A percentile compares a stretch with the other conserved stretches of the same genome.
phyloP scores from a whole-genome alignment of 306 rosid species.

The Pterocarpus santalinus region DNA sequence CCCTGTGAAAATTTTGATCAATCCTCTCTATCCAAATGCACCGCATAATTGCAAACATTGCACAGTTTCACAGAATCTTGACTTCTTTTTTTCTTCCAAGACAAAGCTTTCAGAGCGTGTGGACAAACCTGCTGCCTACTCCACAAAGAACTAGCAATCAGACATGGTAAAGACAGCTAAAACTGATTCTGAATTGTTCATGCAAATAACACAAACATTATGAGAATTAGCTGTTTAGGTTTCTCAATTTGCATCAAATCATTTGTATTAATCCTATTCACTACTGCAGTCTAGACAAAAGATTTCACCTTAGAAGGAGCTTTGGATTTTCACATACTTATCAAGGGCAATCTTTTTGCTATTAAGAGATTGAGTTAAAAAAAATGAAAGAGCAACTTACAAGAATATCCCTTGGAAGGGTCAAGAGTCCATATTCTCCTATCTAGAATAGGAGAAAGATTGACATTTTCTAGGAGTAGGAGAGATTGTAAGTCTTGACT shows the following conservation, averaged over 20 bases:
- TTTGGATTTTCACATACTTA: no score
- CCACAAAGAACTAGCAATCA: neutral
- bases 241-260: neutral
- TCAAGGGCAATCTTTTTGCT: no score
- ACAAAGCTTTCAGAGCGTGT: neutral
- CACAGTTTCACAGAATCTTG: neutral
- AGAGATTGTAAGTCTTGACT: neutral
- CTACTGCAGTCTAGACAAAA: neutral
- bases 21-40: neutral
- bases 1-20: constrained; percentile 11
- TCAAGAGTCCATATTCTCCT: no score
- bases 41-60: neutral
- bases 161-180: neutral
- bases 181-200: neutral
- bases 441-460: no score
- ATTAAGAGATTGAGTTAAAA: neutral
- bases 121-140: neutral
- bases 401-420: no score
- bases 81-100: constrained; percentile 23
- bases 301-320: no score
- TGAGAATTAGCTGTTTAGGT: neutral
- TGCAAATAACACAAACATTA: neutral
- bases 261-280: neutral
- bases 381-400: neutral
- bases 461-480: no score